Base-by-base conservation (phyloP, 2,329 filamentous ascomycete genomes). In the Hymenoscyphus fraxineus region DNA sequence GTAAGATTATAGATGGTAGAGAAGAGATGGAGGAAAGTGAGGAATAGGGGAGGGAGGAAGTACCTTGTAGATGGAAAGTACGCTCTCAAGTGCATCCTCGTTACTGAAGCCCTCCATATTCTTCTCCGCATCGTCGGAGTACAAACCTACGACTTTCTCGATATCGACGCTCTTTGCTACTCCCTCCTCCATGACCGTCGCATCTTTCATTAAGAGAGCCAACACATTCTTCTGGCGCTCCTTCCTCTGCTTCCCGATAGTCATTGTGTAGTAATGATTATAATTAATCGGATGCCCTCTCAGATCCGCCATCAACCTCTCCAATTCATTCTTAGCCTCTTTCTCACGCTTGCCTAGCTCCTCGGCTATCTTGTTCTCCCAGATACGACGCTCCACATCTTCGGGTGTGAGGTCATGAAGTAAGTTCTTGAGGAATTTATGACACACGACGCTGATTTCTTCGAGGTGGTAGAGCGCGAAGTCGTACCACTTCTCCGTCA, bases 191-290 rank as follows among this genome's bases (percentile, higher is more conserved):
- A n/a, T n/a, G n/a, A n/a, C n/a, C n/a, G n/a, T n/a, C n/a, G n/a
- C n/a, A n/a, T n/a, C n/a, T n/a, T n/a, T n/a, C n/a, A n/a, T n/a
- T n/a, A n/a, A n/a, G n/a, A n/a, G n/a, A n/a, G n/a, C n/a, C n/a
- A n/a, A n/a, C n/a, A n/a, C n/a, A n/a, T n/a, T n/a, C n/a, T 64
- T 64, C 15, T 62, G 64, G 41, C 66, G 63, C 16, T 62, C 55
- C 39, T 63, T 60, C 7, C 72, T 69, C 1, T 60, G 64, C 22
- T 72, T 73, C 0, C 66, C 56, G 12, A 78, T 66, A 0, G 66
- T 76, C 6, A 77, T 72, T 0, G 74, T 75, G 54, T 73, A 78
- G 54, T 76, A 75, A 41, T 77, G 74, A 44, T 78, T 77, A 58
- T 78, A 78, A 10, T 76, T 78, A 6, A 77, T 74, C 0, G 75